Conservation (phyloP, 169 alveolate species). For the Plasmodium vivax region DNA sequence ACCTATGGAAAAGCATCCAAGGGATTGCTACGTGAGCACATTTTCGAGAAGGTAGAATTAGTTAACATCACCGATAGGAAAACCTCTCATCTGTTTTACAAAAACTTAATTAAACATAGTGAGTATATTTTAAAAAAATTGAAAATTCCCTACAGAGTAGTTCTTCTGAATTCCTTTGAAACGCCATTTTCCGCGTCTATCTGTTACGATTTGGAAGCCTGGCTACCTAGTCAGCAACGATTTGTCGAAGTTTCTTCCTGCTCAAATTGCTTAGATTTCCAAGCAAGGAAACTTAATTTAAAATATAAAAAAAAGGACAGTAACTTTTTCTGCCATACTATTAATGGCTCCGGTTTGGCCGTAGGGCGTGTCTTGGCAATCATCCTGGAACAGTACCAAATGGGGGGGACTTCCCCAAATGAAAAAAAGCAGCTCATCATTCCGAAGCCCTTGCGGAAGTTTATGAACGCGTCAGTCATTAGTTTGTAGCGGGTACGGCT, state of each 20-base stretch:
- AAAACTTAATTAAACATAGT: constrained; percentile 79
- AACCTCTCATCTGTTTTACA: constrained; percentile 68
- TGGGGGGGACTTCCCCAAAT: constrained; percentile 19
- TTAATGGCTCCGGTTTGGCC: constrained; percentile 86
- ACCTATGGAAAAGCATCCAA: constrained; percentile 83
- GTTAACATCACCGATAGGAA: constrained; percentile 74
- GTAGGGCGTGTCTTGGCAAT: constrained; percentile 85
- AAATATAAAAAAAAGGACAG: constrained; percentile 53
- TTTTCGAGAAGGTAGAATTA: constrained; percentile 85
- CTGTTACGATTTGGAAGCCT: constrained; percentile 84
- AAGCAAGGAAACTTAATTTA: constrained; percentile 78
- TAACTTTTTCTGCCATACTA: constrained; percentile 74
- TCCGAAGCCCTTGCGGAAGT: constrained; percentile 80
- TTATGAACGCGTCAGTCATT: constrained; percentile 44
- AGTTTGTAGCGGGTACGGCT: background rate
- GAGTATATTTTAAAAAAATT: constrained; percentile 77
- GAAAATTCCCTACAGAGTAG: constrained; percentile 74
- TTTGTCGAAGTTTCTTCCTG: constrained; percentile 85
- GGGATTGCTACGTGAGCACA: constrained; percentile 84
- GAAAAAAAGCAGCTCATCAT: constrained; percentile 70
- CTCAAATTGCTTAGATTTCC: constrained; percentile 83
- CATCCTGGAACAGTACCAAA: constrained; percentile 80
- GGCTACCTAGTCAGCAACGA: constrained; percentile 80
- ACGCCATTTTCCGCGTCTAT: constrained; percentile 78
- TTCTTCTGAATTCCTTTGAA: constrained; percentile 77